These are phyloP conservation scores for Erysiphe neolycopersici DNA, from an alignment of 2,329 filamentous ascomycete species.

Conservation along the genomic window DNA sequence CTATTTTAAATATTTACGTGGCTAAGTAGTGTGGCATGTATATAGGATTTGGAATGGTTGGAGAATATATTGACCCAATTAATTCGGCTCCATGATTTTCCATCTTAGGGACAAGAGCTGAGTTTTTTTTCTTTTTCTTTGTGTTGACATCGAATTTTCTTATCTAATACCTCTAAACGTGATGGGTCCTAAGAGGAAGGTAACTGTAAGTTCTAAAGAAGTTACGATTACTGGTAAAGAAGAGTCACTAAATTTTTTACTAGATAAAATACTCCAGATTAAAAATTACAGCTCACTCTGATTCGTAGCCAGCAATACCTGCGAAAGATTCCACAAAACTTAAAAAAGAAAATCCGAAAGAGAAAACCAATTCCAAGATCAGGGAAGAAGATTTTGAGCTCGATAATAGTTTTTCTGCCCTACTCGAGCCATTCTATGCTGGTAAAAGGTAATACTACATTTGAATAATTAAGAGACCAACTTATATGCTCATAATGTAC, in stretches of 20 bases:
- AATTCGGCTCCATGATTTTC: too few species aligned
- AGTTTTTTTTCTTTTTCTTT: too few species aligned
- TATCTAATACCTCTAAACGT: background rate
- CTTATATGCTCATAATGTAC: background rate
- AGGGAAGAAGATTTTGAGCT: conserved; percentile 4
- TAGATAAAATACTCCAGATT: background rate
- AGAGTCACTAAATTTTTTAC: background rate
- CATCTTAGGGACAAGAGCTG: too few species aligned
- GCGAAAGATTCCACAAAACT: background rate
- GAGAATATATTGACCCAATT: too few species aligned
- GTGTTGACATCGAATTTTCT: too few species aligned
- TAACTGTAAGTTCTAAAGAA: background rate
- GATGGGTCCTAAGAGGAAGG: conserved; percentile 1
- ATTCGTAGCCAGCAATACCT: background rate
- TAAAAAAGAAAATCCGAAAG: background rate
- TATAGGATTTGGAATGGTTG: too few species aligned
- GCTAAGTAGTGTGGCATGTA: too few species aligned
- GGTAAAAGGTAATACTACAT: conserved; percentile 22
- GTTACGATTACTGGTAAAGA: background rate
- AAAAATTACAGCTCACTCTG: background rate
- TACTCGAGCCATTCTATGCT: conserved; percentile 44
- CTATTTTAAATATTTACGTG: too few species aligned
- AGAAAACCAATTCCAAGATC: background rate
- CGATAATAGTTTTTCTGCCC: conserved; percentile 26
- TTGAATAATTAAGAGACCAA: too few species aligned